A percentile compares a stretch with the other conserved stretches of the same genome.
Conservation (phyloP, 1,284 basidiomycete species). For the Papiliotrema terrestris region DNA sequence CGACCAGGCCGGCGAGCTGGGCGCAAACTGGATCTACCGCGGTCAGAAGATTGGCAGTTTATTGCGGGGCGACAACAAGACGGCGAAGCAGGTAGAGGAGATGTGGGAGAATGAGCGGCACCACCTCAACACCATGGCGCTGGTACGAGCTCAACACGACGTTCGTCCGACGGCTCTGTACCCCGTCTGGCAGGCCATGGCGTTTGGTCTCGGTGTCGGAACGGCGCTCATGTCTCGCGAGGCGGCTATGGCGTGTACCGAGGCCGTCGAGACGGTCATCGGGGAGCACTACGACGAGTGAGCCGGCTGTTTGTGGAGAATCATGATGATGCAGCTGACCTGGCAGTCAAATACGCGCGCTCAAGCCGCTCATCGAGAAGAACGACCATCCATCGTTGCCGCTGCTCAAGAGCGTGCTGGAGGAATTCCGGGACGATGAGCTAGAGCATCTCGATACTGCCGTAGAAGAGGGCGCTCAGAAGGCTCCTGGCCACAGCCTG, state of each 20-base stretch:
- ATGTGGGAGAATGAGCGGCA: constrained; percentile 98
- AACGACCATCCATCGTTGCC: constrained; percentile 70
- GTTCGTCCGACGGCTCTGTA: constrained; percentile 79
- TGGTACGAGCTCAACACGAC: constrained; percentile 74
- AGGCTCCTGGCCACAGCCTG: constrained; percentile 86
- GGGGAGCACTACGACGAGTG: constrained; percentile 98
- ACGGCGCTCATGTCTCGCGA: constrained; percentile 88
- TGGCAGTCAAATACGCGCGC: constrained; percentile 36
- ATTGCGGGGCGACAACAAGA: constrained; percentile 60
- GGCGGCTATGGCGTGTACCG: constrained; percentile 96
- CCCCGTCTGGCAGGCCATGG: constrained; percentile 78
- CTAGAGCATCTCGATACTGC: constrained; percentile 91
- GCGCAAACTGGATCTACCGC: constrained; percentile 87
- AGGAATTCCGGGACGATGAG: constrained; percentile 91
- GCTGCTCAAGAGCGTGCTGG: constrained; percentile 68
- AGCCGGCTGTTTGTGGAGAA: constrained; percentile 41
- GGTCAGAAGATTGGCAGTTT: constrained; percentile 67
- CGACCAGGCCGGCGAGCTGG: constrained; percentile 88
- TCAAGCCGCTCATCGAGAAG: constrained; percentile 29
- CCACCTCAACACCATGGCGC: constrained; percentile 81
- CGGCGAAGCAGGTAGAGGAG: constrained; percentile 73
- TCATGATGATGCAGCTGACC: not conserved
- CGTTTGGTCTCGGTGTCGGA: constrained; percentile 75
- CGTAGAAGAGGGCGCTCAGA: constrained; percentile 82
- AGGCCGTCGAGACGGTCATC: constrained; percentile 95